These are phyloP conservation scores for Nepenthes gracilis DNA, from an alignment of 148 eudicot genomes.

Conservation along the genomic window DNA sequence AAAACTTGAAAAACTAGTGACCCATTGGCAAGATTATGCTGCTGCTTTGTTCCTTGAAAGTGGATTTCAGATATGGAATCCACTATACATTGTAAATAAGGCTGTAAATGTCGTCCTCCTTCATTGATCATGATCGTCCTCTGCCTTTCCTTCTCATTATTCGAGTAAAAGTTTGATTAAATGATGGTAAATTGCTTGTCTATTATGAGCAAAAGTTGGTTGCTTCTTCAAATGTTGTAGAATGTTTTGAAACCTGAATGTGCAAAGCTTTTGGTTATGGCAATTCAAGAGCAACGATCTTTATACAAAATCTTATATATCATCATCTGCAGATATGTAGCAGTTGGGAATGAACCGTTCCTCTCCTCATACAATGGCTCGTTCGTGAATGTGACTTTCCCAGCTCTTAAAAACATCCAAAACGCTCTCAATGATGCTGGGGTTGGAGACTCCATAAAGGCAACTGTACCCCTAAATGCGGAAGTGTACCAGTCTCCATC, in stretches of 20 bases:
- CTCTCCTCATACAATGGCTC: conserved; percentile 55
- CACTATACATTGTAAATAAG: too few species aligned
- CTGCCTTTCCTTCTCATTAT: too few species aligned
- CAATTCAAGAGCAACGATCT: background rate
- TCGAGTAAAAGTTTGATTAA: too few species aligned
- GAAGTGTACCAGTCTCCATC: conserved; percentile 66
- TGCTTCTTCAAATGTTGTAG: background rate
- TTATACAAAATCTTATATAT: background rate
- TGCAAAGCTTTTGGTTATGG: background rate
- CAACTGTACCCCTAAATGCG: conserved; percentile 77
- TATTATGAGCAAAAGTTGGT: too few species aligned
- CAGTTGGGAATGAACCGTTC: conserved; percentile 91
- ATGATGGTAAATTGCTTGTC: too few species aligned
- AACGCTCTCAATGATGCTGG: conserved; percentile 74
- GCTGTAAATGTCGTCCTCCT: too few species aligned
- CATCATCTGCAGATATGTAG: conserved; percentile 56
- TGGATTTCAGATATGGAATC: too few species aligned
- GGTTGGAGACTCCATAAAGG: conserved; percentile 54
- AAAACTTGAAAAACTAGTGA: too few species aligned
- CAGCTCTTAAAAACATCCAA: conserved; percentile 80
- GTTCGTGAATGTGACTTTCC: conserved; percentile 45
- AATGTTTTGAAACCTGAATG: background rate
- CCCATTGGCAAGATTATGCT: too few species aligned
- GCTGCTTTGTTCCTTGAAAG: too few species aligned
- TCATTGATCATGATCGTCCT: too few species aligned